A percentile compares a stretch with the other conserved stretches of the same genome.
Evolutionary conservation across 306 rosid species (phyloP).

Genomic region (Canavalia gladiata): DNA sequence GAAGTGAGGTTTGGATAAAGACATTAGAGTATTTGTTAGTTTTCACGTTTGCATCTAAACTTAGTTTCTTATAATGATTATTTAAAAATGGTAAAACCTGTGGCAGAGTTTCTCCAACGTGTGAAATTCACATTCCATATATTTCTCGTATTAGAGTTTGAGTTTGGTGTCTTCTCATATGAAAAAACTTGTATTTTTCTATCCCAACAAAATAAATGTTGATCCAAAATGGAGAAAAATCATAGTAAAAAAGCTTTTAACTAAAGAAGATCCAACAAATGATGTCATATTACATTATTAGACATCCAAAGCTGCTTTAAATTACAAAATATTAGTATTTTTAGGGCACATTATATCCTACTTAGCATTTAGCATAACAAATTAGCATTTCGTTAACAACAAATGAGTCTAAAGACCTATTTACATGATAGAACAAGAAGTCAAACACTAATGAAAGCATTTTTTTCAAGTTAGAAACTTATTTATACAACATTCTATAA

Average conservation of each 20-base stretch:
- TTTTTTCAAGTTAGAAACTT: too few relatives aligned
- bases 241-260: constrained; percentile 63
- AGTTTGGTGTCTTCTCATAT: constrained; percentile 63
- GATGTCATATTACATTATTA: too few relatives aligned
- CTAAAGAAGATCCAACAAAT: too few relatives aligned
- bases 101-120: constrained; percentile 60
- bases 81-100: constrained; percentile 53
- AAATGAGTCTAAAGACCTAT: too few relatives aligned
- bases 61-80: constrained; percentile 45
- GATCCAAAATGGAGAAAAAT: constrained; percentile 43
- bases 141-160: constrained; percentile 52
- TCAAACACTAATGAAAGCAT: too few relatives aligned
- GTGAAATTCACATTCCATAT: constrained; percentile 69
- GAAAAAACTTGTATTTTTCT: constrained; percentile 65
- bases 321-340: too few relatives aligned
- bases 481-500: too few relatives aligned
- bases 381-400: too few relatives aligned
- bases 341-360: too few relatives aligned
- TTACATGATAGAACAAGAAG: too few relatives aligned
- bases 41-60: constrained; percentile 53
- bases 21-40: constrained; percentile 70
- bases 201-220: constrained; percentile 54
- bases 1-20: constrained; percentile 87
- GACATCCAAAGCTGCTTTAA: too few relatives aligned
- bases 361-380: too few relatives aligned